Base-by-base conservation (phyloP, 805 yeast species). In the Ogataea ramenticola region DNA sequence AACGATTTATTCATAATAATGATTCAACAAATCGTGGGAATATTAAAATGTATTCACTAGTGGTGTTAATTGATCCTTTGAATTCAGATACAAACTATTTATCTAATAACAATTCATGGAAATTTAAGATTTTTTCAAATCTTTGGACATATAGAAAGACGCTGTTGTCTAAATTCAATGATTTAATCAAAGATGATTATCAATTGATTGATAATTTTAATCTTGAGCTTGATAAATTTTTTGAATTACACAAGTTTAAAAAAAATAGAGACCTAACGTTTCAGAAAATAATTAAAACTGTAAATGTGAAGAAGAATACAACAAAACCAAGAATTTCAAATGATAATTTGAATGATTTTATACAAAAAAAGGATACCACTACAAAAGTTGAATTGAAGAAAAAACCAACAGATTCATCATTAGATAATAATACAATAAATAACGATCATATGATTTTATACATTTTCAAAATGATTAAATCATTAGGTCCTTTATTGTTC, bases 401-500 rank as follows among this genome's bases (percentile, higher is more conserved):
- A 11, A 20, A 20, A 20, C 21, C 38, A 35, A 20, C 4, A 19
- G 14, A 20, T 5, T n/a, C n/a, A 8, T 4, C 19, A 22, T 5
- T 14, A 35, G 11, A 20, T 3, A 41, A 40, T 19, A 51, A 49
- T 34, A 49, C 43, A 39, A 44, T 41, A 40, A 49, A 51, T 24
- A 55, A 55, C 34, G 65, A 61, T 45, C 74, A 77, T 53, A 78
- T 75, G 62, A 61, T 74, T 16, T 61, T 72, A 27, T 58, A 65
- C n/a, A 59, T 79, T 17, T 67, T 75, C 1, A 58, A 65, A 12
- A 61, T 80, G 33, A 53, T 83, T 38, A 67, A 72, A 26, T 54
- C 59, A 1, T 62, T 80, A 42, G 90, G 95, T 0, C 90, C 93
- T 1, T 62, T 81, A 41, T 65, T 80, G 2, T 84, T 82, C 54